Evolutionary conservation across 2,329 filamentous ascomycete species (phyloP), one percentile per base, ranked within the genome.

Genomic region (Mollisiaceae sp.): DNA sequence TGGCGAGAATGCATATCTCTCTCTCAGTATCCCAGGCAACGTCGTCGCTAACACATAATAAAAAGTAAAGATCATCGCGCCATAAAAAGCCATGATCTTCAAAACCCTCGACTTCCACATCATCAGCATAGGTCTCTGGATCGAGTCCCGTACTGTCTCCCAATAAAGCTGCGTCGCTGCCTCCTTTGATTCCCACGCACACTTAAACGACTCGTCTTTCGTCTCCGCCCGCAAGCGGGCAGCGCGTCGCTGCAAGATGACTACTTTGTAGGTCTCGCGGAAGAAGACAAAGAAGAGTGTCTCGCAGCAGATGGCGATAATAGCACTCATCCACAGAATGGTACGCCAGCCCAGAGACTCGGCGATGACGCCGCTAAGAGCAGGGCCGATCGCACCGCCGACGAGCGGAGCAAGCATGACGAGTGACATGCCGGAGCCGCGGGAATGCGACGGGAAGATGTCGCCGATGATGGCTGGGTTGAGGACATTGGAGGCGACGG

Each of bases 251-350:
- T 80, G 75, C 50, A 89, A 75, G 55, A 89, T 86, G 1, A 81
- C 77, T 47, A 86, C 80, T 71, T 83, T 84, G 75, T 89, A 90
- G 14, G 88, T 90, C 77, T 90, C 88, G 6, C 81, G 77, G 71
- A 68, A 81, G 76, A 81, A 79, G 15, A 77, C 35, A n/a, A 79
- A n/a, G 0, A 78, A 73, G 5, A 83, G 64, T 85, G 47, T 79
- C 79, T 52, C 81, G 80, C 65, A 84, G 0, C 73, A 69, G 11
- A 78, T 79, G 59, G 76, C 39, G 62, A 71, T 0, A 24, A 81
- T 81, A 12, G 80, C 76, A 32, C 82, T 75, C 14, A 83, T 75
- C 79, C 80, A 85, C 45, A 85, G 82, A 4, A 82, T 78, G 80
- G 82, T 86, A 39, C 83, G 73, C 84, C 85, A 86, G 3, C 81